A percentile compares a stretch with the other conserved stretches of the same genome.
phyloP scores from a whole-genome alignment of 129 eudicot genomes.

The Calendula officinalis region DNA sequence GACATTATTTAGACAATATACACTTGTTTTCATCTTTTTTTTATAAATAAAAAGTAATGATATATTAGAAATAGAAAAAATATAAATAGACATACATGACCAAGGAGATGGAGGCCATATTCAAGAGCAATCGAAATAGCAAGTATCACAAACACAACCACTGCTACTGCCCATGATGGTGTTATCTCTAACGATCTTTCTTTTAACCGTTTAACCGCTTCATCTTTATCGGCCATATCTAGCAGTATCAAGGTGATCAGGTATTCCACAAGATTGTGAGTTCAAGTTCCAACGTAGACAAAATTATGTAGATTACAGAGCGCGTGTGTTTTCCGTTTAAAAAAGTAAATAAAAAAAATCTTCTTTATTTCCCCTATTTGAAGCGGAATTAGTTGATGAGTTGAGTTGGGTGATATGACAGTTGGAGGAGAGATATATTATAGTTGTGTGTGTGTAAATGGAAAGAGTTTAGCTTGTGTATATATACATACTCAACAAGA shows the following conservation, averaged over 20 bases:
- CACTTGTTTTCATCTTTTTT: neutral
- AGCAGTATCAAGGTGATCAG: too few species aligned
- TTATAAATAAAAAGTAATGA: too few species aligned
- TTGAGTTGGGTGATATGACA: slow-evolving; percentile 14
- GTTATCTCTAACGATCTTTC: slow-evolving; percentile 40
- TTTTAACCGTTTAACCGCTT: slow-evolving; percentile 7
- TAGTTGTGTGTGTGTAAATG: slow-evolving; percentile 5
- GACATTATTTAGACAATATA: neutral
- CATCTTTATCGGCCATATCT: slow-evolving; percentile 8
- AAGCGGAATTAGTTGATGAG: slow-evolving; percentile 15
- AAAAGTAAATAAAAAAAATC: too few species aligned
- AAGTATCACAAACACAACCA: slow-evolving; percentile 38
- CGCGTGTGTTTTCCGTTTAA: too few species aligned
- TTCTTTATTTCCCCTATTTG: slow-evolving; percentile 7
- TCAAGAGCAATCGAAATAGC: slow-evolving; percentile 39
- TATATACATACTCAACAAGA: slow-evolving; percentile 11
- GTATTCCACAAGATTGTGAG: too few species aligned
- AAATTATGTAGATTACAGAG: too few species aligned
- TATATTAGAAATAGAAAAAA: too few species aligned
- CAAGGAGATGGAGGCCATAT: slow-evolving; percentile 30
- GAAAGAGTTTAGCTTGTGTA: slow-evolving; percentile 16
- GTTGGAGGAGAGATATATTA: neutral
- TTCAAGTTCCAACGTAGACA: too few species aligned
- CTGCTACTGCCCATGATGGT: slow-evolving; percentile 47
- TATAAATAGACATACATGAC: slow-evolving; percentile 17